phyloP scores from a whole-genome alignment of 257 asterid genomes.

The Lycium ferocissimum region DNA sequence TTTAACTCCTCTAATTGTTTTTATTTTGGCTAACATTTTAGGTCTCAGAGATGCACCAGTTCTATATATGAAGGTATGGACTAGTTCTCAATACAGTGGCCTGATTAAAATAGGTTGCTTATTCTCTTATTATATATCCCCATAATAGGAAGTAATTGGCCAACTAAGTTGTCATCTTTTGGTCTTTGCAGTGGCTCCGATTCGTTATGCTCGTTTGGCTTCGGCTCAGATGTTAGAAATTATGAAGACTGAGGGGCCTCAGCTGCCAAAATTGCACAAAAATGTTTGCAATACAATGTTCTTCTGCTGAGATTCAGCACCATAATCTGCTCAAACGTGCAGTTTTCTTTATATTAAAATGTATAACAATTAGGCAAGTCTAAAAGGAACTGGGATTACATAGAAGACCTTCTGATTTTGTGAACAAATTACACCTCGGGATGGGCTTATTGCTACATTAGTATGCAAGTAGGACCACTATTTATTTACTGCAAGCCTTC shows the following conservation, averaged over 20 bases:
- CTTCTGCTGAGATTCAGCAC: conserved; percentile 41
- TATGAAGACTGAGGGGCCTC: conserved; percentile 41
- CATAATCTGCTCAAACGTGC: neutral
- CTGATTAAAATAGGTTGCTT: neutral
- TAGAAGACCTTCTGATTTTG: neutral
- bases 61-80: conserved; percentile 58
- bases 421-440: conserved; percentile 5
- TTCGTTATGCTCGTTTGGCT: conserved; percentile 55
- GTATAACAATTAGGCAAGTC: conserved; percentile 20
- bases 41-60: conserved; percentile 57
- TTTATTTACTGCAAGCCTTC: neutral
- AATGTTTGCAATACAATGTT: conserved; percentile 53
- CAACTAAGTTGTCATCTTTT: no score
- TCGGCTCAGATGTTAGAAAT: conserved; percentile 47
- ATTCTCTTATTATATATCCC: neutral
- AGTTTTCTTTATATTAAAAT: conserved; percentile 9
- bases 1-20: neutral
- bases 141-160: no score
- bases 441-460: neutral
- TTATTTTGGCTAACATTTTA: conserved; percentile 28
- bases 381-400: neutral
- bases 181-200: conserved; percentile 51
- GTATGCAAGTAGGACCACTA: neutral
- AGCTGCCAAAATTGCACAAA: conserved; percentile 51
- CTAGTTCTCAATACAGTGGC: neutral